Base-by-base conservation (phyloP, 257 asterid species). In the Anisodus acutangulus region DNA sequence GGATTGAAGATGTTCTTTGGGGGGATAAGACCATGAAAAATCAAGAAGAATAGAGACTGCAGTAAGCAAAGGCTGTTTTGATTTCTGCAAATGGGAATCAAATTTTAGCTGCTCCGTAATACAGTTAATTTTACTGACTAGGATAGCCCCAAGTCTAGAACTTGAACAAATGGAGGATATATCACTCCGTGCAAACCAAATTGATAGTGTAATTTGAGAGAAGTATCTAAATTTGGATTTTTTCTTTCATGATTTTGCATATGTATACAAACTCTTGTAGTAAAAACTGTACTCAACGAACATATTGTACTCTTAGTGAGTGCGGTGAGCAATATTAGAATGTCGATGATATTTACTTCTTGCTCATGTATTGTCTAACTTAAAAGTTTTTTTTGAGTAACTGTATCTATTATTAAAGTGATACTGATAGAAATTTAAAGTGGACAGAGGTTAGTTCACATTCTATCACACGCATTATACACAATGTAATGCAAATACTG, bases 1-100 rank as follows among this genome's bases (percentile, higher is more conserved):
- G 97, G 97, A 90, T 93, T 57, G 99, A 94, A 4, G 99, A 96
- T 82, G 94, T 94, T 16, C 84, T 92, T 31, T 95, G 89, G 80
- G 97, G 90, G 80, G 97, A 92, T 88, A 91, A 92, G 83, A 88
- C 92, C 49, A 85, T 84, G 91, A 91, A 86, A 87, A 90, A 81
- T 84, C 92, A 86, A 81, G 94, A 31, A 31, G 35, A 87, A 81
- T 84, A 82, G 85, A 79, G 55, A 37, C 82, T 7, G 49, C 64
- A 78, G 82, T 78, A 53, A 31, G 16, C 66, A 78, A 53, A 78
- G 15, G 31, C 26, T 15, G 53, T 12, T 68, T 51, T 51, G 35
- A 39, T 35, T 16, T 74, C 59, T 10, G 60, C 17, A 53, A 19
- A 11, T 74, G 16, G 17, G 81, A 74, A 4, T 66, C n/a, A 11